Percentiles rank a stretch among this genome's conserved stretches.
Conservation (phyloP, 1,139 yeast species). For the Candida freyschussii region DNA sequence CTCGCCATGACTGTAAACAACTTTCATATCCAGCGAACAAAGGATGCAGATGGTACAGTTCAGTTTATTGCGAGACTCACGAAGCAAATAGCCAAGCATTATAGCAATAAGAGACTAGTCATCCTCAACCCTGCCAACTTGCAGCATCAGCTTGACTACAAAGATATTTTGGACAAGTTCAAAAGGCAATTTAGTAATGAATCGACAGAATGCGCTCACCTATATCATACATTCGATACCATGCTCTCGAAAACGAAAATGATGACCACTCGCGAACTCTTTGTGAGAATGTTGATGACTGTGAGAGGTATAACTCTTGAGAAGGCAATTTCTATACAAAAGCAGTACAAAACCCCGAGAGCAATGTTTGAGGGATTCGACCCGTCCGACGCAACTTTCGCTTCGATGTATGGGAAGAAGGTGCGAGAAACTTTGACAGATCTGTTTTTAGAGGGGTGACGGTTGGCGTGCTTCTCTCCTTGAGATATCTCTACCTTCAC, state of each 20-base stretch:
- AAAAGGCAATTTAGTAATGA: constrained; percentile 38
- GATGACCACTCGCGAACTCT: constrained; percentile 73
- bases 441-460: constrained; percentile 3
- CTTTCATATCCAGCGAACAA: constrained; percentile 66
- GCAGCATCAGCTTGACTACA: constrained; percentile 50
- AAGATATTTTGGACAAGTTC: constrained; percentile 36
- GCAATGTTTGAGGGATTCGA: constrained; percentile 35
- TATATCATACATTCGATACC: constrained; percentile 60
- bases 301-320: constrained; percentile 79
- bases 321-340: constrained; percentile 76
- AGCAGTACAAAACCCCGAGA: constrained; percentile 58
- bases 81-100: constrained; percentile 37
- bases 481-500: neutral
- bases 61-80: constrained; percentile 58
- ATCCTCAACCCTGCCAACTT: constrained; percentile 49
- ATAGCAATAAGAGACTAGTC: constrained; percentile 34
- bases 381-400: constrained; percentile 11
- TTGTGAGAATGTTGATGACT: constrained; percentile 70
- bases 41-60: constrained; percentile 71
- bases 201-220: constrained; percentile 51
- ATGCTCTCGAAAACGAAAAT: constrained; percentile 67
- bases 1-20: constrained; percentile 62
- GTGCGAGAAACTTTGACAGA: constrained; percentile 16
- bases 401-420: constrained; percentile 20
- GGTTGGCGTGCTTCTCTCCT: neutral